phyloP scores from a whole-genome alignment of 2,329 filamentous ascomycete species.

The Eutypa lata region DNA sequence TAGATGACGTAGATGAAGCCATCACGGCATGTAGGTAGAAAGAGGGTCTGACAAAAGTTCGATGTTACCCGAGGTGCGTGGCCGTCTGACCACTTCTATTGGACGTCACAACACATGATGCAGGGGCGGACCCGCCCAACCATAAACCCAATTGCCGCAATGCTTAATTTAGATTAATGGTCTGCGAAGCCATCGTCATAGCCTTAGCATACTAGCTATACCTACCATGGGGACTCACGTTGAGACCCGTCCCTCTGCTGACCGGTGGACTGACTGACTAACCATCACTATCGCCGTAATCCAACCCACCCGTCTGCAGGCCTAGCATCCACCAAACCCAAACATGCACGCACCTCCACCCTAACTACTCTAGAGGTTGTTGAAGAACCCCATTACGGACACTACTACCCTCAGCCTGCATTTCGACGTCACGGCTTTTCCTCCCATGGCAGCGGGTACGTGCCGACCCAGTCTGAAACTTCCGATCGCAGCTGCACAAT shows the following conservation, averaged over 20 bases:
- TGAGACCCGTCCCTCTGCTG: not conserved
- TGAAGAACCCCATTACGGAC: not conserved
- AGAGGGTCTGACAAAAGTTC: not conserved
- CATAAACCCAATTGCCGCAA: not conserved
- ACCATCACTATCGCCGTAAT: not conserved
- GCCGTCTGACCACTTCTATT: not conserved
- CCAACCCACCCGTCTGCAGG: not conserved
- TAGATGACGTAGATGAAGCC: not conserved
- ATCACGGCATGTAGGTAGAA: not conserved
- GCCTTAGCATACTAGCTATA: not conserved
- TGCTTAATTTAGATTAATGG: not conserved
- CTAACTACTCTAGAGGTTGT: not conserved
- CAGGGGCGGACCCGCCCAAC: not conserved
- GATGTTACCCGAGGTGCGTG: not conserved
- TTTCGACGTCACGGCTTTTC: constrained; percentile 24
- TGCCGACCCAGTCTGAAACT: constrained; percentile 76
- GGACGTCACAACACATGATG: not conserved
- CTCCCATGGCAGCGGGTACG: constrained; percentile 69
- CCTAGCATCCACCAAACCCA: not conserved
- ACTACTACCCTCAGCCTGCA: constrained; percentile 8
- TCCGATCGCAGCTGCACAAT: constrained; percentile 71
- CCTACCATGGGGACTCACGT: not conserved
- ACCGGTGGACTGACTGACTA: not conserved
- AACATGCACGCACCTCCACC: not conserved
- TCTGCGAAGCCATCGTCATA: not conserved